A percentile compares a stretch with the other conserved stretches of the same genome.
Evolutionary conservation across 306 rosid genomes (phyloP).

Genomic region (Cucurbita moschata): DNA sequence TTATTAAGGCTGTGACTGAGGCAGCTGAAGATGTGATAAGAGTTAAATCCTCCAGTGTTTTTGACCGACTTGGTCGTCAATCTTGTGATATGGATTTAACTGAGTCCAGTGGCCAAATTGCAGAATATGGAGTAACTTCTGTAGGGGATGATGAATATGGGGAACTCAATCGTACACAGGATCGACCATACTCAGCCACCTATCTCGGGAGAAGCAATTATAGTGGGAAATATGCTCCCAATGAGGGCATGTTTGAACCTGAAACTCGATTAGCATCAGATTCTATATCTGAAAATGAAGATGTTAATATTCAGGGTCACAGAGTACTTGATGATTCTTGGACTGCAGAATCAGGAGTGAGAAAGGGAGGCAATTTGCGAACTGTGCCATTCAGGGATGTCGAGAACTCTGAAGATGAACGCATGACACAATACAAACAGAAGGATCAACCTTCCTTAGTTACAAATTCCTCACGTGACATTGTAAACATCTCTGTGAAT

Average conservation of each 20-base stretch:
- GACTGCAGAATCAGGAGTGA: constrained; percentile 33
- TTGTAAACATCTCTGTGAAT: constrained; percentile 48
- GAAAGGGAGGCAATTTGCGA: constrained; percentile 30
- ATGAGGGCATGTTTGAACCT: constrained; percentile 25
- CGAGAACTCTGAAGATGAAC: constrained; percentile 26
- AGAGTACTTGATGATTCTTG: constrained; percentile 36
- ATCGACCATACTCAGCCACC: constrained; percentile 17
- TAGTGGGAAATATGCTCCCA: constrained; percentile 26
- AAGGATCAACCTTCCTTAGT: constrained; percentile 33
- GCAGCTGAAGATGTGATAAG: constrained; percentile 78
- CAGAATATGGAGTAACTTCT: constrained; percentile 15
- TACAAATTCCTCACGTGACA: constrained; percentile 38
- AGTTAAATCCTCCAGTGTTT: constrained; percentile 69
- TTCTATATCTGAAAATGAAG: constrained; percentile 58
- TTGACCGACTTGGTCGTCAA: constrained; percentile 78
- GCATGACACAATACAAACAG: constrained; percentile 20
- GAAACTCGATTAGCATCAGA: constrained; percentile 49
- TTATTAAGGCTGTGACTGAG: constrained; percentile 79
- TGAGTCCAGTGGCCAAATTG: constrained; percentile 20
- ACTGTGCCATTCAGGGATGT: constrained; percentile 36
- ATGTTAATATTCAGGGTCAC: constrained; percentile 23
- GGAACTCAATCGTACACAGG: constrained; percentile 27
- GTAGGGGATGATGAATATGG: constrained; percentile 25
- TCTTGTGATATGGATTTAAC: constrained; percentile 19
- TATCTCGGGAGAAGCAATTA: constrained; percentile 24